Base-by-base conservation (phyloP, 495 filamentous ascomycete genomes). In the Penicillium cataractarum region DNA sequence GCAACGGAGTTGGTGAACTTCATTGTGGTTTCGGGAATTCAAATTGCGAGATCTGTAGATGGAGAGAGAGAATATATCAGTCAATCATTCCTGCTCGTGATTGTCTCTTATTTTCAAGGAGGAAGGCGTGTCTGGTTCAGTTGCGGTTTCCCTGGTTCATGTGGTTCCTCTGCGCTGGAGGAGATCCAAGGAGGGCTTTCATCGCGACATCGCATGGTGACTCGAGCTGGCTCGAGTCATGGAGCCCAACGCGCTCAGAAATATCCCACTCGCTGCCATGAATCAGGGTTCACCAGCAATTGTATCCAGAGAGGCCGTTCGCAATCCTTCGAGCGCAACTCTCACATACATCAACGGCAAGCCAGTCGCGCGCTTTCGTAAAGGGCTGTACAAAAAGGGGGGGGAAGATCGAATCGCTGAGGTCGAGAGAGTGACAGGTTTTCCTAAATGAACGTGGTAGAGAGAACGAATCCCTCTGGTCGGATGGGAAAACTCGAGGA, bases 381-480 rank as follows among this genome's bases (percentile, higher is more conserved):
- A 65, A 40, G 63, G 42, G 53, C 71, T 75, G 74, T 77, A 75
- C 67, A 76, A 58, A 67, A 67, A 71, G 57, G 52, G 46, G 58
- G 50, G 21, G 21, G 54, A 31, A 55, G 51, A 64, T 37, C 17
- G 51, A 66, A 64, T 24, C 63, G 60, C 49, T 48, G 42, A 67
- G 21, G 22, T 58, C 26, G 62, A 72, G 71, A 70, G 74, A 76
- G 66, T 58, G 73, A 65, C 58, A 55, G 59, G 60, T 60, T 71
- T 73, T 72, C 71, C 72, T 55, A 59, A 81, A 81, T 58, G 79
- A 80, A 70, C 62, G 79, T 80, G 67, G 58, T 67, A 71, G 74
- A 81, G 79, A 78, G 78, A 77, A 70, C 61, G 65, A 70, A 70
- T 75, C 76, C 65, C 77, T 80, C 77, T 66, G 76, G 76, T 80